phyloP scores from a whole-genome alignment of 257 asterid genomes.

The Solanum lycopersicoides region DNA sequence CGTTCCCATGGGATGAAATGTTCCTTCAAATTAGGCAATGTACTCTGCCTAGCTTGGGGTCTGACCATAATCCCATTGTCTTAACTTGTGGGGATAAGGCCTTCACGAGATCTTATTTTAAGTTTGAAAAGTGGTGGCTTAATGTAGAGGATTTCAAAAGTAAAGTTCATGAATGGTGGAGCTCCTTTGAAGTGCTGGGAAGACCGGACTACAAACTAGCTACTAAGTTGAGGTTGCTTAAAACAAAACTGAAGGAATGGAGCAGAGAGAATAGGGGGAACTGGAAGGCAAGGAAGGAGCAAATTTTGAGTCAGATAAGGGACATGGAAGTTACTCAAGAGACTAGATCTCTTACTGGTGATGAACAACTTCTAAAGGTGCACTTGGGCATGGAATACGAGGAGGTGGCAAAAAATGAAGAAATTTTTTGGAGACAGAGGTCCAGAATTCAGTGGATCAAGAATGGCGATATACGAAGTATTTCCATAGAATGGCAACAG shows the following conservation, averaged over 20 bases:
- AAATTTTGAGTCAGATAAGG: no score
- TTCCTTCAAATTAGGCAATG: neutral
- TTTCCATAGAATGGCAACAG: no score
- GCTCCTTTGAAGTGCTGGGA: neutral
- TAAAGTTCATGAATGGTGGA: neutral
- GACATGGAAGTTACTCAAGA: neutral
- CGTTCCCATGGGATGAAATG: neutral
- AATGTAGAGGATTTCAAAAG: neutral
- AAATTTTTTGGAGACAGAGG: no score
- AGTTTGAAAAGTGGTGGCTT: neutral
- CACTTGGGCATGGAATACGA: no score
- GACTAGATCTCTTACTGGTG: neutral
- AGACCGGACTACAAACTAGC: neutral
- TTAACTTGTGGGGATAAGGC: neutral
- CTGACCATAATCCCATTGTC: neutral
- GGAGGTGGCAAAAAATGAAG: no score
- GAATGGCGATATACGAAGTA: no score
- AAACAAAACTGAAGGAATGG: neutral
- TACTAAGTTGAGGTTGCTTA: neutral
- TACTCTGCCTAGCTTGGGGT: neutral
- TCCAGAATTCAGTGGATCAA: no score
- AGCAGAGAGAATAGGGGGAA: neutral
- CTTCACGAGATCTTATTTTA: neutral
- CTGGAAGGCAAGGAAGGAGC: neutral
- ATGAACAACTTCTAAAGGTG: no score